phyloP scores from a whole-genome alignment of 768 basidiomycete genomes.

The Gautieria morchelliformis region DNA sequence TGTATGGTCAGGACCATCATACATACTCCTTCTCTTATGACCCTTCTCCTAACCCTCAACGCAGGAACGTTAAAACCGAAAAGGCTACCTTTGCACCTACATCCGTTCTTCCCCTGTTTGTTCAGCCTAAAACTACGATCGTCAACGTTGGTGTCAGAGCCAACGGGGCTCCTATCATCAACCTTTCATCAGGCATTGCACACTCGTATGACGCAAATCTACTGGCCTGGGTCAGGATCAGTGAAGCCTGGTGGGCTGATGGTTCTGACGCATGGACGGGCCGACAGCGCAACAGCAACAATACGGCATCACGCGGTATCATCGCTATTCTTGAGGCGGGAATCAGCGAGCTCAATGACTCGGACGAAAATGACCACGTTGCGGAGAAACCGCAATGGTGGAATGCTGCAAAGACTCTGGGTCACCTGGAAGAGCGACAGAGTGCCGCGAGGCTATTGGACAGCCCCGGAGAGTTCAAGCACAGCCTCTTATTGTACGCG shows the following conservation, averaged over 20 bases:
- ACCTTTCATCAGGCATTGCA: slow-evolving; percentile 66
- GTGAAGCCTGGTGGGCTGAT: slow-evolving; percentile 77
- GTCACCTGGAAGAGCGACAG: slow-evolving; percentile 79
- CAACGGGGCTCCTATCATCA: slow-evolving; percentile 72
- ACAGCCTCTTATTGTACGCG: slow-evolving; percentile 65
- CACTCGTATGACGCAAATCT: slow-evolving; percentile 72
- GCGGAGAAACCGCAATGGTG: slow-evolving; percentile 63
- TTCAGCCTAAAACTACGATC: slow-evolving; percentile 48
- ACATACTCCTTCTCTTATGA: not conserved
- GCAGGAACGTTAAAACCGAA: slow-evolving; percentile 70
- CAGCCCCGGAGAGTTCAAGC: slow-evolving; percentile 78
- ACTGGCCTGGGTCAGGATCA: slow-evolving; percentile 61
- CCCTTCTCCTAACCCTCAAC: slow-evolving; percentile 1
- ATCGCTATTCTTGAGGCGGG: slow-evolving; percentile 40
- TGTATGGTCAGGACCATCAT: slow-evolving; percentile 48
- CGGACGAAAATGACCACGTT: slow-evolving; percentile 17
- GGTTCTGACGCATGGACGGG: slow-evolving; percentile 80
- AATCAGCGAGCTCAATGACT: slow-evolving; percentile 19
- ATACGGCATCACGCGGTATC: slow-evolving; percentile 36
- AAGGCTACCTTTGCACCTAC: slow-evolving; percentile 54
- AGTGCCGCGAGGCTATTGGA: slow-evolving; percentile 67
- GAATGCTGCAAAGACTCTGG: slow-evolving; percentile 72
- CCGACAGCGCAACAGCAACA: slow-evolving; percentile 41
- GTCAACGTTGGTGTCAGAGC: slow-evolving; percentile 58
- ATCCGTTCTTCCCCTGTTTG: slow-evolving; percentile 51